Evolutionary conservation across 176 grass and related monocot genomes (phyloP), one percentile per base, ranked within the genome.

Genomic region (Musa itinerans): DNA sequence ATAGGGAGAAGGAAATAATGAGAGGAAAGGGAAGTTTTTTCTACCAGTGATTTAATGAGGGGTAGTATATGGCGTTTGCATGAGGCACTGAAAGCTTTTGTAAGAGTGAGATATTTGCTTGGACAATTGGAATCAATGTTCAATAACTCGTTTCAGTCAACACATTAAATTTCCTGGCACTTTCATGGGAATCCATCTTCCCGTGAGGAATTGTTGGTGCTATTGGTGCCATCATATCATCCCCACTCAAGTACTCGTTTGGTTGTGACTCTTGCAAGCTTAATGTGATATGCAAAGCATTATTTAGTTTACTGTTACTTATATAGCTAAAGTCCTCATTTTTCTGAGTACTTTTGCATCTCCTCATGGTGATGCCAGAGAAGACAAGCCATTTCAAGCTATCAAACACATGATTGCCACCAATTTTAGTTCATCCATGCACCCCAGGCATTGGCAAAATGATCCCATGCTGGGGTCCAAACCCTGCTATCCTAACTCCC

Each of bases 141-240:
- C 24, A 11, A 27, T 24, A 50, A 50, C 25, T 34, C 11, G 6
- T 19, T 70, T 11, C 20, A 49, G 9, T 51, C 34, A 51, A 9
- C 17, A 50, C 68, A 70, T 43, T 70, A 70, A 70, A 51, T 70
- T 70, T 21, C 68, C 17, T 69, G 23, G 17, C 68, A 70, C 43
- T 70, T 70, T 50, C 68, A 48, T 50, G n/a, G 51, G 8, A 4
- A 69, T 15, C 15, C 25, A 69, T 34, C 29, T 34, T 34, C 29
- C 29, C 3, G 29, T 5, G 29, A 34, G 29, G 29, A 34, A 5
- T 34, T 34, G 29, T 34, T 34, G 29, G 29, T 34, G 3, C 4
- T 34, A 3, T 34, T 34, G 29, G 29, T 34, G 5, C 29, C 29
- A 34, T 43, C 34, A 43, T 43, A 43, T 43, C 34, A 43, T 43